Base-by-base conservation (phyloP, 192 early-diverging fungal species). In the Entophlyctis luteolus region DNA sequence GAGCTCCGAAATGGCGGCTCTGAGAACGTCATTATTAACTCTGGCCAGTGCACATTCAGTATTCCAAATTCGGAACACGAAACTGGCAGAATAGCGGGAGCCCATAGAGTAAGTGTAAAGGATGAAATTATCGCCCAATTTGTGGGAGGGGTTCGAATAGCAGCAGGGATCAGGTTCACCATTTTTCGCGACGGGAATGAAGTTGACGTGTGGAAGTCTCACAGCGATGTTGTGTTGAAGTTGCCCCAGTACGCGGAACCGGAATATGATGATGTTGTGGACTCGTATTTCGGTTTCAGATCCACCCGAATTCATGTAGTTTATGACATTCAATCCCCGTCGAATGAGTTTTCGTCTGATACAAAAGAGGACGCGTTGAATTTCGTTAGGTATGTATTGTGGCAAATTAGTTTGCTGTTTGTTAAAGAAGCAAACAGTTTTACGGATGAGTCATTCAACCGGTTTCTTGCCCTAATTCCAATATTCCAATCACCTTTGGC, bases 401-500 rank as follows among this genome's bases (percentile, higher is more conserved):
- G n/a, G n/a, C n/a, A n/a, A n/a, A n/a, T n/a, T n/a, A n/a, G n/a
- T n/a, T n/a, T n/a, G n/a, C 45, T 25, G 29, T 0, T 0, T 59
- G 8, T 59, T 1, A 42, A 12, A 8, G 10, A 42, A 42, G 10
- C 8, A 42, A 42, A 12, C 12, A 71, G 60, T 52, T 67, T 84
- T 12, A 77, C 67, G 35, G 46, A 75, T 27, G 66, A 71, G 2
- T 65, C 77, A 1, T 49, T 81, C 22, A 25, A 35, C 25, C 68
- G 71, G 2, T 59, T 84, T 16, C 45, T 68, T 33, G 72, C 23
- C 3, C 45, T 84, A 10, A 66, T 70, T n/a, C 54, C 71, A 31
- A 57, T 80, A 5, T 82, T 79, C 70, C 83, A 84, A 62, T 84
- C 83, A 3, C 62, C 72, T 2, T 68, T 84, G 3, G 77, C 83